Base-by-base conservation (phyloP, 345 rosid genomes). In the Acer saccharum region DNA sequence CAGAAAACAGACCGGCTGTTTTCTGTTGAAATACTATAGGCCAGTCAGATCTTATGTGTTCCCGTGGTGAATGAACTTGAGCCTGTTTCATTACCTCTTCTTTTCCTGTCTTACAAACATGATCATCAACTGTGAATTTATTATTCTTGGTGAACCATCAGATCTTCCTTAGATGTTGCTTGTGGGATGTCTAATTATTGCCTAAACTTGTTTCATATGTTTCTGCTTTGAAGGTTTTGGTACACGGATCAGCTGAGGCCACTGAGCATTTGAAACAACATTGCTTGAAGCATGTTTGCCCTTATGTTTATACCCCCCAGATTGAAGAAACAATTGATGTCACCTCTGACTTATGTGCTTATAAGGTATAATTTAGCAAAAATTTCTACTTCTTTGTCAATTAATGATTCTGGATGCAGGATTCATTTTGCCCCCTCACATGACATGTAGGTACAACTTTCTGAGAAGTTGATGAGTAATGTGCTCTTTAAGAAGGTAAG, bases 221-320 rank as follows among this genome's bases (percentile, higher is more conserved):
- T 76, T 72, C 44, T 39, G 71, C 29, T 16, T 61, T 79, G 79
- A 76, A 92, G 99, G 99, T 96, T 87, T 84, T 96, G 94, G 93
- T 96, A 79, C 99, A 93, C 35, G 99, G 97, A 81, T 92, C 92
- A 80, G 98, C 98, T 4, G 98, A 96, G 87, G 95, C 98, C 43
- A 96, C 98, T 1, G 99, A 94, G 81, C 99, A 94, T 89, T 81
- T 96, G 89, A 96, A 89, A 88, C 97, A 96, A 80, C 97, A 92
- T 76, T 92, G 98, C 87, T 76, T 89, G 83, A 94, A 92, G 86
- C 88, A 81, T 61, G 90, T 91, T 44, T 92, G 97, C 69, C 94
- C 98, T 65, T 93, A 94, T 55, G 98, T 96, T 81, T 96, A 90
- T 77, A 93, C 98, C 77, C 98, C 99, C 13, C 90, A 90, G 78